Percentiles rank a stretch among this genome's conserved stretches.
Conservation (phyloP, 495 filamentous ascomycete species). For the Rhizodiscina lignyota region DNA sequence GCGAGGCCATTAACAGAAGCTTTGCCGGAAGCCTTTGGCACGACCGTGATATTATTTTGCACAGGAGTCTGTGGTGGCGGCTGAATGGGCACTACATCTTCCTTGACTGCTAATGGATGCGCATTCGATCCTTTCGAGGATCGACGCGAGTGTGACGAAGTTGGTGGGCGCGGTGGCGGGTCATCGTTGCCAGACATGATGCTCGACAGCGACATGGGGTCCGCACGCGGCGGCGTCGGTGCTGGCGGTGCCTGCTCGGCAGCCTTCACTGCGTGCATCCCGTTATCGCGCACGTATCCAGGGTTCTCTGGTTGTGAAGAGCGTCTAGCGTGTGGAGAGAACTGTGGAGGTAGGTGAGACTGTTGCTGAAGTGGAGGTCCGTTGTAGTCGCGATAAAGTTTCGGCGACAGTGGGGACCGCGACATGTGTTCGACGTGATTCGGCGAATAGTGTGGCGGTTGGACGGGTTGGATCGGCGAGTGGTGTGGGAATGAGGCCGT, state of each 20-base stretch:
- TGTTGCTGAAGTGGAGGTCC: constrained; percentile 12
- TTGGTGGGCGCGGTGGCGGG: constrained; percentile 22
- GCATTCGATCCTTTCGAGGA: constrained; percentile 4
- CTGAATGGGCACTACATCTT: constrained; percentile 20
- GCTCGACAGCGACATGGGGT: constrained; percentile 85
- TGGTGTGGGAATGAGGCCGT: constrained; percentile 11
- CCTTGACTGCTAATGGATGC: constrained; percentile 17
- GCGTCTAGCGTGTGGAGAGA: constrained; percentile 1
- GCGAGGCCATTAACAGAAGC: no score
- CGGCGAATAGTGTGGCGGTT: constrained; percentile 7
- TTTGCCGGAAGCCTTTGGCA: no score
- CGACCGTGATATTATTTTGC: no score
- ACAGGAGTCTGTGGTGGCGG: constrained; percentile 1
- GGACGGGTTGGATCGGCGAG: constrained; percentile 10
- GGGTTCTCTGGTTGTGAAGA: constrained; percentile 2
- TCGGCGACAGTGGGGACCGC: constrained; percentile 15
- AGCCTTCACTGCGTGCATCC: no score
- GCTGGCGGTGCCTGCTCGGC: no score
- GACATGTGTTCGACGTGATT: constrained; percentile 12
- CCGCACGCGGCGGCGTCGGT: constrained; percentile 18
- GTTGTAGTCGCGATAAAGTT: constrained; percentile 9
- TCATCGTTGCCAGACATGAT: constrained; percentile 57
- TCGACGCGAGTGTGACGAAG: constrained; percentile 13
- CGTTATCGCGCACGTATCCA: no score
- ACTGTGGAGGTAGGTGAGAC: neutral